A percentile compares a stretch with the other conserved stretches of the same genome.
phyloP scores from a whole-genome alignment of 2,329 filamentous ascomycete species.

The Hortaea werneckii region DNA sequence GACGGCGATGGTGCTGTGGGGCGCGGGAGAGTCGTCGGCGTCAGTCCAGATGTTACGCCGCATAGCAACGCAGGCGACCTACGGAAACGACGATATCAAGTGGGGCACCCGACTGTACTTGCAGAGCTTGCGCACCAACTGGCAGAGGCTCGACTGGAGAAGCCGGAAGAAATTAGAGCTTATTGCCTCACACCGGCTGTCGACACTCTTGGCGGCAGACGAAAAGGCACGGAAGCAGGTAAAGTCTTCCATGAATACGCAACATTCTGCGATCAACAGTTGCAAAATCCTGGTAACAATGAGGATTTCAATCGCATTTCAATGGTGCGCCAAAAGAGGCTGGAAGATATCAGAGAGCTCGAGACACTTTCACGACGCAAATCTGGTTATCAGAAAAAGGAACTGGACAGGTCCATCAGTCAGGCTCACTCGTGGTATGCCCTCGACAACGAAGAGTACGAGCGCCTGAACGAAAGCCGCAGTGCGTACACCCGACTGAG shows the following conservation, averaged over 20 bases:
- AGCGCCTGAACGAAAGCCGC: conserved; percentile 64
- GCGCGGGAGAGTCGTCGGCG: conserved; percentile 77
- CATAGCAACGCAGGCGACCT: conserved; percentile 51
- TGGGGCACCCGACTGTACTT: conserved; percentile 69
- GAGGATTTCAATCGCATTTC: conserved; percentile 77
- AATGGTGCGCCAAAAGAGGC: conserved; percentile 69
- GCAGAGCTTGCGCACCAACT: conserved; percentile 82
- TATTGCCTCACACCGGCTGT: conserved; percentile 79
- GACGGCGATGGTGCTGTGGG: conserved; percentile 83
- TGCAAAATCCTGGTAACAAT: conserved; percentile 73
- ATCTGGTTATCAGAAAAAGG: conserved; percentile 39
- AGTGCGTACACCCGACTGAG: conserved; percentile 79
- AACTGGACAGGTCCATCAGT: conserved; percentile 48
- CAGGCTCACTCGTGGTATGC: conserved; percentile 82
- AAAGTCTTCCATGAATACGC: conserved; percentile 93
- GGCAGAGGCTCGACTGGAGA: conserved; percentile 81
- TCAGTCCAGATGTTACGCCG: conserved; percentile 83
- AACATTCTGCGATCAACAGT: conserved; percentile 84
- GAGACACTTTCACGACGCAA: conserved; percentile 46
- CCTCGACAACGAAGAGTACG: conserved; percentile 81
- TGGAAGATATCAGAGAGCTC: conserved; percentile 67
- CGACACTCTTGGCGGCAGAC: conserved; percentile 61
- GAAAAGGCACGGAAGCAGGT: conserved; percentile 63
- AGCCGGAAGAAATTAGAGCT: conserved; percentile 79
- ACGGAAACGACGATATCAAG: conserved; percentile 59